Base-by-base conservation (phyloP, 805 yeast genomes). In the Yarrowia sp. region DNA sequence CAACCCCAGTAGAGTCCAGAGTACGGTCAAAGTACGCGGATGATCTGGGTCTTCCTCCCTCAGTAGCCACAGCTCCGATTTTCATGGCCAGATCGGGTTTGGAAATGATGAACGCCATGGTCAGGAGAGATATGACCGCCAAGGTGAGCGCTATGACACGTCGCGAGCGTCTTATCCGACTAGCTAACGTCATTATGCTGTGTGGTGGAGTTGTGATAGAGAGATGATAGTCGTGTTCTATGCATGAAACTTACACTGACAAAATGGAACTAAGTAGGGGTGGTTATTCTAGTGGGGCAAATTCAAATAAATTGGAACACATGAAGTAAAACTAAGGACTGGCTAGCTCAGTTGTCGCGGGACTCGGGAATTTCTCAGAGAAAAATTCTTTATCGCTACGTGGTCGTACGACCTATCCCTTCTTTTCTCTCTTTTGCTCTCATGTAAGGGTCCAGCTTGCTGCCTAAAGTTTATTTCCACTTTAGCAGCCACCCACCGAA, bases 361-460 rank as follows among this genome's bases (percentile, higher is more conserved):
- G 19, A 19, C 19, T 19, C 19, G 19, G 19, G 19, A 19, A 19
- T 1, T 19, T 19, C 19, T 1, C 19, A 19, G 19, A 19, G 19
- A 19, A 1, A 19, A 19, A 19, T 19, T 19, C 19, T 19, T 19
- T 19, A 19, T 19, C 19, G 15, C 32, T 5, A 26, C 4, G 32
- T 5, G 32, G 32, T 26, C 32, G 32, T 26, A 26, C 32, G 32
- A 26, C 32, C 32, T 5, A 26, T 26, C 32, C 32, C 32, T 26
- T 26, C 32, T 38, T 9, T 10, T 22, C 52, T 1, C 38, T n/a
- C 52, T 48, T 22, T 35, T n/a, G 55, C 38, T 32, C 35, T 22
- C 63, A 56, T 56, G 63, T 26, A 53, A 53, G 59, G 59, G 59
- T 53, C 59, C 59, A 36, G 32, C 16, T 53, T 53, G 58, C 43